Base-by-base conservation (phyloP, 352 stramenopile genomes). In the Halophytophthora batemanensis region DNA sequence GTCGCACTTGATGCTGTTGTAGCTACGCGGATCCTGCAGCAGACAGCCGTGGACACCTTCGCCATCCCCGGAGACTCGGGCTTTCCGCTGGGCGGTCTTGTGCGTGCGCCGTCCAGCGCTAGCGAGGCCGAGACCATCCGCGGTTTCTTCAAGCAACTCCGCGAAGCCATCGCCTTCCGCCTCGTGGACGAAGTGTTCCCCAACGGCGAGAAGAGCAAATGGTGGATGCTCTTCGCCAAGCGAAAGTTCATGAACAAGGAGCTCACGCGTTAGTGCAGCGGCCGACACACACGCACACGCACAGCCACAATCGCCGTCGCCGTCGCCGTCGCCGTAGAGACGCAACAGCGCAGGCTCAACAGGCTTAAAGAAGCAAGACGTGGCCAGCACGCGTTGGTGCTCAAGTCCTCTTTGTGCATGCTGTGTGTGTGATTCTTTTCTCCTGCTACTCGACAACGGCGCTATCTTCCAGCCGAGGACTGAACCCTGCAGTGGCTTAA, bases 161-260 rank as follows among this genome's bases (percentile, higher is more conserved):
- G 90, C 37, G 86, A 95, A 56, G 75, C 87, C 3, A 82, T 96
- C 45, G 74, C 78, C 18, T 71, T 83, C 42, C 77, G 90, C 17
- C 56, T 97, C 7, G 73, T 90, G 11, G 87, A 96, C 28, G 61
- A 86, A 35, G 76, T 97, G 13, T 97, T 88, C 45, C 71, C 64
- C 28, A 90, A 96, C 55, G 84, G 77, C 52, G 66, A 74, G 53
- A 82, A 86, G 56, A 97, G 92, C 81, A 97, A 97, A 75, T 97
- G 91, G 86, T 97, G 90, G 90, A 96, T 94, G 82, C 64, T 93
- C 34, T 97, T 97, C 55, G 73, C 85, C 56, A 97, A 97, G 78
- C 74, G 85, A 71, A 96, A 96, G 72, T 97, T 97, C 60, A 97
- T 97, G 90, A 95, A 95, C 77, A 96, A 96, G 71, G 86, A 95